These are phyloP conservation scores for Bisporella sp. DNA, from an alignment of 2,329 filamentous ascomycete genomes.

Conservation along the genomic window DNA sequence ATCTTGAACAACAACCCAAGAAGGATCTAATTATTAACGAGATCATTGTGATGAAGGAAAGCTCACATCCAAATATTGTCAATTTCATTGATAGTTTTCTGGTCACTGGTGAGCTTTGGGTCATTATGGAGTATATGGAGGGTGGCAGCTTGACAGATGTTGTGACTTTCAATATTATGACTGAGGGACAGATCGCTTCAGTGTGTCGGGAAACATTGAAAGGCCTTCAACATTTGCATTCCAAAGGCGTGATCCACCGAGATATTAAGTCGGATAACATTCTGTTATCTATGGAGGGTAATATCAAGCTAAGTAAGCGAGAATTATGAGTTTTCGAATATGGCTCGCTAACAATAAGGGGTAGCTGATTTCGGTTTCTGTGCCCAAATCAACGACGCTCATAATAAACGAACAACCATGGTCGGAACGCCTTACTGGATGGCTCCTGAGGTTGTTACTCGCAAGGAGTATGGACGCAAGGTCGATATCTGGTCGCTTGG, in stretches of 20 bases:
- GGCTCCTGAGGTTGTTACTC: constrained; percentile 94
- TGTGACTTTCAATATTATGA: constrained; percentile 99
- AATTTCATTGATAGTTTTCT: constrained; percentile 99
- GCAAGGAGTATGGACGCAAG: constrained; percentile 96
- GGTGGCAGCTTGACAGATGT: constrained; percentile 96
- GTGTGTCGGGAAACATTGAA: constrained; percentile 90
- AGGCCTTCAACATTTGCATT: constrained; percentile 90
- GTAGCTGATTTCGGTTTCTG: constrained; percentile 97
- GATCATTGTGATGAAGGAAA: constrained; percentile 98
- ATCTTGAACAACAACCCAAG: constrained; percentile 95
- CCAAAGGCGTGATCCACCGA: constrained; percentile 94
- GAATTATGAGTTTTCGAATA: background rate
- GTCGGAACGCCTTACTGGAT: constrained; percentile 99
- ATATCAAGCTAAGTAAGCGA: constrained; percentile 89
- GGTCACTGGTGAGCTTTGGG: constrained; percentile 86
- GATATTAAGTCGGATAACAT: constrained; percentile 99
- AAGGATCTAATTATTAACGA: constrained; percentile 99
- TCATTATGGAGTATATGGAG: constrained; percentile 99
- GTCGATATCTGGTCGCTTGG: constrained; percentile 98
- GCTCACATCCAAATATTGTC: constrained; percentile 96
- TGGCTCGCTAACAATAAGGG: constrained; percentile 24
- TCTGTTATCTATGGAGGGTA: constrained; percentile 83
- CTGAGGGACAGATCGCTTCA: constrained; percentile 90
- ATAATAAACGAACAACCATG: constrained; percentile 98
- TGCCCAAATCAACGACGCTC: constrained; percentile 93